phyloP scores from a whole-genome alignment of 2,329 filamentous ascomycete species.

The Colletotrichum kahawae region DNA sequence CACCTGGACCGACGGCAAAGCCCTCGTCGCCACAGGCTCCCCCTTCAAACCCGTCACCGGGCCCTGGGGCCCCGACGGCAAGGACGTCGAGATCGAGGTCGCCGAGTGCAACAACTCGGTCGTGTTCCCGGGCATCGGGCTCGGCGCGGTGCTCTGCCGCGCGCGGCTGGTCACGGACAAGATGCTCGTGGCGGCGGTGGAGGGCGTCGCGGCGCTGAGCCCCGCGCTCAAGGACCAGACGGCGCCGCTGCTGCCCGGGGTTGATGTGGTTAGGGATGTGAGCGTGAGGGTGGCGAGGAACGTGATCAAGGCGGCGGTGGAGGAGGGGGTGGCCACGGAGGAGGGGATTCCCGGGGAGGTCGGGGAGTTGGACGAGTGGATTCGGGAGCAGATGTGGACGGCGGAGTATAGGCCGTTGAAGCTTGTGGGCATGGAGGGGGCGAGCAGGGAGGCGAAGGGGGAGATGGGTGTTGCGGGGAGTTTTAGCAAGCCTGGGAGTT shows the following conservation, averaged over 20 bases:
- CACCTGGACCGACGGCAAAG: conserved; percentile 78
- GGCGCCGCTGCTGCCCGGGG: conserved; percentile 76
- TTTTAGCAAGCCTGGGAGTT: conserved; percentile 26
- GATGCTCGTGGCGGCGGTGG: conserved; percentile 82
- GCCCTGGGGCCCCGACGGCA: conserved; percentile 53
- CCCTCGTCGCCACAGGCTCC: conserved; percentile 81
- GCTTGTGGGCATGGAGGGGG: conserved; percentile 55
- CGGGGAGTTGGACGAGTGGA: conserved; percentile 70
- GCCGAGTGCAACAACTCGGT: conserved; percentile 92
- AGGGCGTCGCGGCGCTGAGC: conserved; percentile 72
- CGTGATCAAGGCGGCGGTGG: conserved; percentile 74
- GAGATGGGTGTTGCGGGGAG: conserved; percentile 57
- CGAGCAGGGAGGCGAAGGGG: conserved; percentile 64
- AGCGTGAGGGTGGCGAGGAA: conserved; percentile 78
- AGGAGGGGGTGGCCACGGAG: conserved; percentile 71
- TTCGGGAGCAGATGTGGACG: conserved; percentile 81
- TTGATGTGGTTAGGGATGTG: conserved; percentile 74
- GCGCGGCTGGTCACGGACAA: conserved; percentile 71
- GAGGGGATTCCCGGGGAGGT: conserved; percentile 65
- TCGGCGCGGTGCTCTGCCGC: conserved; percentile 76
- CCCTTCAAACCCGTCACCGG: conserved; percentile 78
- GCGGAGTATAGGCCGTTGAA: conserved; percentile 70
- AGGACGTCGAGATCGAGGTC: conserved; percentile 50
- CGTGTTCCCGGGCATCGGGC: conserved; percentile 84
- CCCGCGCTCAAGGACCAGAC: conserved; percentile 70